These are phyloP conservation scores for Botryotinia calthae DNA, from an alignment of 2,329 filamentous ascomycete species.

Conservation along the genomic window DNA sequence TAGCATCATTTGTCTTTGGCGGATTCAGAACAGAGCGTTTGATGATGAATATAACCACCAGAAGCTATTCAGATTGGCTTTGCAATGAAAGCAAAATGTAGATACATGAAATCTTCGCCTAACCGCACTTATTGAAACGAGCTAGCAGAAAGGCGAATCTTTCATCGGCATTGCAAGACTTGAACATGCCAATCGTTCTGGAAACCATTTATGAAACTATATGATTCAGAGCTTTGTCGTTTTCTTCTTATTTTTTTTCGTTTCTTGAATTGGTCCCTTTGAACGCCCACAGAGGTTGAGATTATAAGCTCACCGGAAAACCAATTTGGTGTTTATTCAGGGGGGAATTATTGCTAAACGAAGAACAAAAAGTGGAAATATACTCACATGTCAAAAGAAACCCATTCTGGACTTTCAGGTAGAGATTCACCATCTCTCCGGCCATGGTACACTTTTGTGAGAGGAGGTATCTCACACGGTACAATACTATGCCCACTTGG, in stretches of 20 bases:
- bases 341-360: too few species aligned
- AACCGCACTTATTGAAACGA: not conserved
- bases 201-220: too few species aligned
- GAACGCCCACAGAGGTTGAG: not conserved
- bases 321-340: not conserved
- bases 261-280: too few species aligned
- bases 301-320: not conserved
- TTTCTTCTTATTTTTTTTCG: too few species aligned
- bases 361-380: not conserved
- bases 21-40: not conserved
- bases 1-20: not conserved
- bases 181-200: not conserved
- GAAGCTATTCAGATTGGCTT: too few species aligned
- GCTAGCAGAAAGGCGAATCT: not conserved
- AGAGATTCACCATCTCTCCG: conserved; percentile 41
- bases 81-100: not conserved
- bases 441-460: conserved; percentile 51
- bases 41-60: not conserved
- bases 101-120: not conserved
- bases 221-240: not conserved
- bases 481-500: conserved; percentile 50
- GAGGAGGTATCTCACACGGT: conserved; percentile 46
- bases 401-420: conserved; percentile 51
- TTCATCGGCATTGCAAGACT: not conserved
- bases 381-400: conserved; percentile 48